Conservation (phyloP, 1,284 basidiomycete genomes). For the Apiotrichum siamense region DNA sequence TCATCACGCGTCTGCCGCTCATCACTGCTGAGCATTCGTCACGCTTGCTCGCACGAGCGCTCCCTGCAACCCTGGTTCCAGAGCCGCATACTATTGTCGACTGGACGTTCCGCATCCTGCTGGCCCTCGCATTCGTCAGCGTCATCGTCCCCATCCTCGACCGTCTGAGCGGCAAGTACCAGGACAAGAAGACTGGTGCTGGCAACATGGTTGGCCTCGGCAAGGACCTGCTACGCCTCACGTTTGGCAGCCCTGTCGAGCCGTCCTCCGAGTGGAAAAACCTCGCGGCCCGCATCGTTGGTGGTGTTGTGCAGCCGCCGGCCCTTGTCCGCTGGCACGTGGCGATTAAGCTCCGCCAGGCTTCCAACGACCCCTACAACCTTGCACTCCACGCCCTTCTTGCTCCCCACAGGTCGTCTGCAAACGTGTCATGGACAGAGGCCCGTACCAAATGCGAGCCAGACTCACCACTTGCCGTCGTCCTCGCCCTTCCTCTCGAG, state of each 20-base stretch:
- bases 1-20: constrained; percentile 33
- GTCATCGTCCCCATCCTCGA: constrained; percentile 26
- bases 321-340: constrained; percentile 23
- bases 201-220: constrained; percentile 14
- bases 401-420: constrained; percentile 20
- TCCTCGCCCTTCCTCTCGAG: constrained; percentile 34
- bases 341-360: constrained; percentile 25
- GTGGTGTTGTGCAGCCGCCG: constrained; percentile 23
- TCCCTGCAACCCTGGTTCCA: constrained; percentile 29
- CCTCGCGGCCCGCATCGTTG: constrained; percentile 30
- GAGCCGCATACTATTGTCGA: constrained; percentile 29
- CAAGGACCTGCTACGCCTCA: constrained; percentile 18
- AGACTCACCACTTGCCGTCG: constrained; percentile 28
- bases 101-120: constrained; percentile 37
- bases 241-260: background rate
- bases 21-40: constrained; percentile 41
- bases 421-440: constrained; percentile 28
- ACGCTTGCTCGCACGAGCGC: constrained; percentile 27
- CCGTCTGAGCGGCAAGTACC: constrained; percentile 11
- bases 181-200: constrained; percentile 16
- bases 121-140: constrained; percentile 27
- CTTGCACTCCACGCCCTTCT: constrained; percentile 38
- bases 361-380: constrained; percentile 28
- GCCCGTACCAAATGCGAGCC: constrained; percentile 27
- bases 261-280: constrained; percentile 20